Evolutionary conservation across 2,329 filamentous ascomycete genomes (phyloP).

Genomic region (Aspergillus calidoustus): DNA sequence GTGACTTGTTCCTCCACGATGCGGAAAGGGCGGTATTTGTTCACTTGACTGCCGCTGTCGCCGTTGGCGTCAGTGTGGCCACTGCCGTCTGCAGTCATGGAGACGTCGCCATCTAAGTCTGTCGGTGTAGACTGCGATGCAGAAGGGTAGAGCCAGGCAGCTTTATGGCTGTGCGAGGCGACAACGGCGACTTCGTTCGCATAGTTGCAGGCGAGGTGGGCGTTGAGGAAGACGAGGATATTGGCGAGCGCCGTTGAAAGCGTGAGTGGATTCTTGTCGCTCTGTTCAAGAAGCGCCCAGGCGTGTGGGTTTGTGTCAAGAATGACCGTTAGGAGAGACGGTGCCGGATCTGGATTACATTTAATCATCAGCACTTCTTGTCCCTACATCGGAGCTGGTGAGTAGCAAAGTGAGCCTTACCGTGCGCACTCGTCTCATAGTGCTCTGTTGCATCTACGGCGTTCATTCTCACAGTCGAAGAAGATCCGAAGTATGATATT

Average conservation of each 20-base stretch:
- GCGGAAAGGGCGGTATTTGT: constrained; percentile 93
- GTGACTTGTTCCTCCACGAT: constrained; percentile 83
- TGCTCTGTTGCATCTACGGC: constrained; percentile 66
- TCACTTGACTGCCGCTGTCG: constrained; percentile 58
- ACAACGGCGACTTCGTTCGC: constrained; percentile 91
- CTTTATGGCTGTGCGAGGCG: constrained; percentile 83
- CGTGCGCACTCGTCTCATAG: constrained; percentile 53
- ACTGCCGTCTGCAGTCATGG: constrained; percentile 57
- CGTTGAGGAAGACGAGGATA: constrained; percentile 94
- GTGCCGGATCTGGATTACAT: constrained; percentile 57
- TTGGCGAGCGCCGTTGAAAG: constrained; percentile 84
- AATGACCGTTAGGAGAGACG: constrained; percentile 86
- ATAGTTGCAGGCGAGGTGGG: constrained; percentile 91
- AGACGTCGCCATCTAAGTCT: constrained; percentile 56
- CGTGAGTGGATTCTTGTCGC: constrained; percentile 63
- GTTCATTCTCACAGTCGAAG: constrained; percentile 56
- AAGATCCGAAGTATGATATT: neutral
- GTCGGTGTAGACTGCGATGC: constrained; percentile 18
- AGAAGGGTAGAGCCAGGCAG: constrained; percentile 85
- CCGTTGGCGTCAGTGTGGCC: constrained; percentile 31
- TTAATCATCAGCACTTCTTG: neutral
- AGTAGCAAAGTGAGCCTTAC: constrained; percentile 33
- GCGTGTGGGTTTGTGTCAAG: constrained; percentile 96
- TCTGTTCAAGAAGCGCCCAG: constrained; percentile 75
- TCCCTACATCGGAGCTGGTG: neutral